Percentiles rank a stretch among this genome's conserved stretches.
phyloP scores from a whole-genome alignment of 2,329 filamentous ascomycete species.

The Trichoderma guizhouense region DNA sequence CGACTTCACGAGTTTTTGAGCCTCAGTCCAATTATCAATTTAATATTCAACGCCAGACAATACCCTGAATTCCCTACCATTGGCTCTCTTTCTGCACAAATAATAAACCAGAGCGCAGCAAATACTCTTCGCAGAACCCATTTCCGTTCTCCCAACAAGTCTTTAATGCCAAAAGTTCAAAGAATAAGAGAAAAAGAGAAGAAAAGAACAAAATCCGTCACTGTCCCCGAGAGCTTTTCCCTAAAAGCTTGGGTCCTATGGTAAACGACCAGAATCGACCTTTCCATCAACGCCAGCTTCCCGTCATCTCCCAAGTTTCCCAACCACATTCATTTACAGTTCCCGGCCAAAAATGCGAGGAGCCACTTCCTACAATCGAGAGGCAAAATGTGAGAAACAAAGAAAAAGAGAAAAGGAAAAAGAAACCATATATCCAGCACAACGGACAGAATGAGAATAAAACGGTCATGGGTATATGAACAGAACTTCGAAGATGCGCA shows the following conservation, averaged over 20 bases:
- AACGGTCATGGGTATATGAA: constrained; percentile 15
- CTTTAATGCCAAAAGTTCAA: neutral
- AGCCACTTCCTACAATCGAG: neutral
- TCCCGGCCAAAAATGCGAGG: neutral
- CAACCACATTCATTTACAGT: neutral
- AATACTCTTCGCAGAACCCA: neutral
- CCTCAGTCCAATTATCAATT: neutral
- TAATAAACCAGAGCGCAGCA: neutral
- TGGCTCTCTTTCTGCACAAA: neutral
- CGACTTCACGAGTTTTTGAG: neutral
- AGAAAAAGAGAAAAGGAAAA: neutral
- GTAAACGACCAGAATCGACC: neutral
- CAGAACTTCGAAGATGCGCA: neutral
- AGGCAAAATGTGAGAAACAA: neutral
- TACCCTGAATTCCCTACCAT: neutral
- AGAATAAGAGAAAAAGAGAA: neutral
- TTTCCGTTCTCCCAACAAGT: neutral
- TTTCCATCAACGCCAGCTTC: constrained; percentile 2
- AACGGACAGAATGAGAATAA: neutral
- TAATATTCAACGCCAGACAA: neutral
- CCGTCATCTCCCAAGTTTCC: neutral
- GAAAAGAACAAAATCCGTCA: neutral
- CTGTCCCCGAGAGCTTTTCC: neutral
- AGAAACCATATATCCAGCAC: neutral
- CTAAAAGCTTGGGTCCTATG: neutral